Conservation (phyloP, 257 asterid genomes). For the Petunia secreta region DNA sequence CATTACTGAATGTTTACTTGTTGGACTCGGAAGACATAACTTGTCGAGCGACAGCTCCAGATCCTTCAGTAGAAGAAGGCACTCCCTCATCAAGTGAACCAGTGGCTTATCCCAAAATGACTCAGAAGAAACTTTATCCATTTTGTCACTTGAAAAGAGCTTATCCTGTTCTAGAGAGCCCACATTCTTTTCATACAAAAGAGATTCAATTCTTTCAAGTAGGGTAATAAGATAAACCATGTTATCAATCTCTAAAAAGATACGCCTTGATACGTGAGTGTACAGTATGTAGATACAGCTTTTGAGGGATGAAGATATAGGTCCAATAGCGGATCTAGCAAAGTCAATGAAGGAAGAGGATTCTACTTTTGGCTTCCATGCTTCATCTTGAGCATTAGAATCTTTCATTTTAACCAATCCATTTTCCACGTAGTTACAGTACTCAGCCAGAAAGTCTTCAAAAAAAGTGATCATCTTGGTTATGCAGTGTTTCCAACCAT, state of each 20-base stretch:
- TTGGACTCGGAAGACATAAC: slow-evolving; percentile 38
- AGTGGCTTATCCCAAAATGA: slow-evolving; percentile 7
- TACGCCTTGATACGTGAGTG: slow-evolving; percentile 48
- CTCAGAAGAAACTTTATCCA: slow-evolving; percentile 6
- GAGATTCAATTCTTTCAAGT: slow-evolving; percentile 34
- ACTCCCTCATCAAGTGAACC: slow-evolving; percentile 28
- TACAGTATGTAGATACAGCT: slow-evolving; percentile 38
- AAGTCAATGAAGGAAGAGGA: slow-evolving; percentile 43
- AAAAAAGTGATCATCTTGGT: slow-evolving; percentile 38
- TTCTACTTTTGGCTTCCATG: background rate
- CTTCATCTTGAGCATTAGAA: slow-evolving; percentile 24
- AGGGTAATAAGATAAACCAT: slow-evolving; percentile 36
- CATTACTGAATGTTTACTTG: background rate
- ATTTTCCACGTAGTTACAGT: slow-evolving; percentile 20
- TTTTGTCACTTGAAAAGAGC: slow-evolving; percentile 27
- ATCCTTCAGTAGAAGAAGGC: slow-evolving; percentile 35
- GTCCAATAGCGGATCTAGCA: slow-evolving; percentile 38
- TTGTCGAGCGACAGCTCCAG: slow-evolving; percentile 37
- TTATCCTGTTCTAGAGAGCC: slow-evolving; percentile 40
- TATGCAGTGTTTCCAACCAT: slow-evolving; percentile 41
- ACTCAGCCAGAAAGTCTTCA: slow-evolving; percentile 24
- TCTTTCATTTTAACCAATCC: slow-evolving; percentile 34
- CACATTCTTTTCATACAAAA: slow-evolving; percentile 43
- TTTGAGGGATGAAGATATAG: slow-evolving; percentile 33
- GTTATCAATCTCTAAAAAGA: slow-evolving; percentile 34